Evolutionary conservation across 176 grass and related monocot genomes (phyloP), one percentile per base, ranked within the genome.

Genomic region (Saccharum spontaneum): DNA sequence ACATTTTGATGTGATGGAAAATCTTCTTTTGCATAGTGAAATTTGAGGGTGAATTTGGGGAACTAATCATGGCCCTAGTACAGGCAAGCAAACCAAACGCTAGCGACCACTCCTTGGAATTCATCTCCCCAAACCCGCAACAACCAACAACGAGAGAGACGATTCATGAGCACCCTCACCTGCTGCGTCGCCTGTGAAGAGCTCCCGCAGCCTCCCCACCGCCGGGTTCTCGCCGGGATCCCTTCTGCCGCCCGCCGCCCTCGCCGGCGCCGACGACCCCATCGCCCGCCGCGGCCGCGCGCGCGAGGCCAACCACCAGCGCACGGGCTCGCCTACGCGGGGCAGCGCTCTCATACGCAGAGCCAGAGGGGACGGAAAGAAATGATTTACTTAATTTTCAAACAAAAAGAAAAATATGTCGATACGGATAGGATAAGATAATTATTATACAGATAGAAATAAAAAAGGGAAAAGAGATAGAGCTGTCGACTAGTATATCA

Each of bases 401-500:
- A 1, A 26, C 28, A 28, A 1, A 0, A 1, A 12, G 17, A 79
- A 23, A 66, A 39, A 28, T 64, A 28, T 37, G 43, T 46, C 57
- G 15, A 86, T 66, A 34, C 26, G 15, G 41, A 90, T 60, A 41
- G 88, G 84, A 90, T 90, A 90, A 78, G 73, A 67, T 75, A 76
- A 49, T 23, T 77, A 77, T 34, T 34, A 20, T 4, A 24, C 28
- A 17, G 39, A 12, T 3, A 8, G 7, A 31, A 28, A 41, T 15
- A 5, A 11, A 73, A 67, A 0, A 1, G 5, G 1, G 24, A 17
- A 23, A 33, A 52, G 7, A 18, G 13, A 67, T 63, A 60, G 78
- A 86, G 73, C 73, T 83, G 84, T 90, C 88, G 79, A 74, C 7
- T 60, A 61, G 74, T 90, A 82, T 90, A 90, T 90, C 80, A 90